Evolutionary conservation across 2,329 filamentous ascomycete genomes (phyloP).

Genomic region (Fusarium sp.): DNA sequence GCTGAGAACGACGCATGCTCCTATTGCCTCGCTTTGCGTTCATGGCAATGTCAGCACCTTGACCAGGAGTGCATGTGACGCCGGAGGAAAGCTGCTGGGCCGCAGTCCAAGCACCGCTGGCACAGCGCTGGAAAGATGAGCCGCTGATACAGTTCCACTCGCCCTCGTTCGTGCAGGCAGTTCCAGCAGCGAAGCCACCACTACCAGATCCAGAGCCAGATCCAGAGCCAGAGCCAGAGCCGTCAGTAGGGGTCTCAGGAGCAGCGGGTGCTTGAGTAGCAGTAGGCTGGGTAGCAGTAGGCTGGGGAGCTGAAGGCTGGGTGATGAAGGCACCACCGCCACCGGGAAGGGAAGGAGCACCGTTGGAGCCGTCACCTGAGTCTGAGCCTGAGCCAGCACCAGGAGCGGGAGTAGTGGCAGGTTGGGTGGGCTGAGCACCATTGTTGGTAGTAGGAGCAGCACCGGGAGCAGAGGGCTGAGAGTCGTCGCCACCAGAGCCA

Average conservation of each 20-base stretch:
- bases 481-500: not conserved
- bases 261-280: slow-evolving; percentile 34
- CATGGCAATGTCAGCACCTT: slow-evolving; percentile 57
- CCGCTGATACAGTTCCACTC: slow-evolving; percentile 68
- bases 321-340: slow-evolving; percentile 59
- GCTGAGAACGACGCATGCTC: slow-evolving; percentile 49
- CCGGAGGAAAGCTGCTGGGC: slow-evolving; percentile 60
- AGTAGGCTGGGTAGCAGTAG: not conserved
- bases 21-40: slow-evolving; percentile 32
- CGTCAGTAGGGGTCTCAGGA: not conserved
- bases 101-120: slow-evolving; percentile 64
- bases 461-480: not conserved
- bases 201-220: slow-evolving; percentile 38
- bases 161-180: slow-evolving; percentile 63
- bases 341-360: slow-evolving; percentile 29
- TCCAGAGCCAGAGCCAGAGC: not conserved
- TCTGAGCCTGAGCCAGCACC: not conserved
- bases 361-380: not conserved
- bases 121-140: slow-evolving; percentile 67
- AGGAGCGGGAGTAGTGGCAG: slow-evolving; percentile 4
- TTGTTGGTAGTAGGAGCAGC: slow-evolving; percentile 50
- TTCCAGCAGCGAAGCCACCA: slow-evolving; percentile 56
- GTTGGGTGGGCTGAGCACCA: not conserved
- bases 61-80: slow-evolving; percentile 59
- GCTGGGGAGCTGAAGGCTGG: slow-evolving; percentile 41